Evolutionary conservation across 495 filamentous ascomycete genomes (phyloP).

Genomic region (Arthonia radiata): DNA sequence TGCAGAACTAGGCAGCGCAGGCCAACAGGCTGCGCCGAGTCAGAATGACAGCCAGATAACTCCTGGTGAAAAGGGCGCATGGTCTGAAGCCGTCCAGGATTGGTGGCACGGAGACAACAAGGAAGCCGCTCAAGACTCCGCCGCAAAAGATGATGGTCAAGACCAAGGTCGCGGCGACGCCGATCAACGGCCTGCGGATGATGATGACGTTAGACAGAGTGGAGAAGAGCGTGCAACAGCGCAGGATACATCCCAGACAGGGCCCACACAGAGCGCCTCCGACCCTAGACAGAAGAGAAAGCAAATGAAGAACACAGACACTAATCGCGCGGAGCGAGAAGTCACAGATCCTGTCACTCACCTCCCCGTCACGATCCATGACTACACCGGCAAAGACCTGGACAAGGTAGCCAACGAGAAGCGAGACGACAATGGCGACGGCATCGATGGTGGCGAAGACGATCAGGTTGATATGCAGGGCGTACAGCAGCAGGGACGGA

Average conservation of each 20-base stretch:
- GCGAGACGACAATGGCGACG: no score
- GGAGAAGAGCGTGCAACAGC: conserved; percentile 2
- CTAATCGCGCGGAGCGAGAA: conserved; percentile 25
- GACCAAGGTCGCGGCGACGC: not conserved
- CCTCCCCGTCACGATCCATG: conserved; percentile 36
- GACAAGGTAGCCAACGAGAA: no score
- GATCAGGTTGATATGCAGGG: conserved; percentile 17
- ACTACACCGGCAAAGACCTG: conserved; percentile 34
- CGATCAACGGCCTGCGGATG: conserved; percentile 9
- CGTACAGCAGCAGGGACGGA: conserved; percentile 5
- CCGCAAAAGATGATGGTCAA: not conserved
- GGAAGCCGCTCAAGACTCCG: conserved; percentile 1
- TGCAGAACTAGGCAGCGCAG: conserved; percentile 7
- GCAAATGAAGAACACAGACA: conserved; percentile 21
- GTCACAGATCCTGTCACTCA: conserved; percentile 56
- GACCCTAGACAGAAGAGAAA: conserved; percentile 34
- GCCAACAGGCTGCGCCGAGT: conserved; percentile 12
- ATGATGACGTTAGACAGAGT: conserved; percentile 5
- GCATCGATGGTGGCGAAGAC: conserved; percentile 22
- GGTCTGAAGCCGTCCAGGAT: no score
- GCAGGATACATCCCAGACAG: conserved; percentile 28
- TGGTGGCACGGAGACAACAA: conserved; percentile 5
- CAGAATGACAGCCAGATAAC: conserved; percentile 3
- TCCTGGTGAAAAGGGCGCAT: no score
- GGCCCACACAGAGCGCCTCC: conserved; percentile 14